These are phyloP conservation scores for Aureobasidium sp. DNA, from an alignment of 2,329 filamentous ascomycete genomes.

Conservation along the genomic window DNA sequence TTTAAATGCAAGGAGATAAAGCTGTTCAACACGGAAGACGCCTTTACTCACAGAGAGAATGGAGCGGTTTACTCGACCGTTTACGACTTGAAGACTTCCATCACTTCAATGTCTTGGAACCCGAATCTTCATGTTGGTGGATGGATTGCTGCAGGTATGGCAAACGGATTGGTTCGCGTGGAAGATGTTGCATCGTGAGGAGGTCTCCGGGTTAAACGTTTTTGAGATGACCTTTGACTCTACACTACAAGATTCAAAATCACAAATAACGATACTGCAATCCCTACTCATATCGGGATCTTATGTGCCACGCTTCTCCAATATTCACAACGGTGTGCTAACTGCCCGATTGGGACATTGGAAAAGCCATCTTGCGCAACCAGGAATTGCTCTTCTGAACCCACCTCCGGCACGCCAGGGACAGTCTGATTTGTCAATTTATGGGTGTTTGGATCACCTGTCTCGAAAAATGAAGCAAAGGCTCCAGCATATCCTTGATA, in stretches of 20 bases:
- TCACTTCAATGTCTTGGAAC: conserved; percentile 45
- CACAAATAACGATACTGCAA: no score
- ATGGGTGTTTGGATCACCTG: conserved; percentile 51
- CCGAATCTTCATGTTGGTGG: conserved; percentile 43
- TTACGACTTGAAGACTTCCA: conserved; percentile 39
- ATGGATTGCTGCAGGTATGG: conserved; percentile 46
- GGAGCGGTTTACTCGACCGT: conserved; percentile 32
- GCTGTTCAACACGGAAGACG: conserved; percentile 22
- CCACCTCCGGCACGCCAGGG: conserved; percentile 41
- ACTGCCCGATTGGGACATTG: conserved; percentile 31
- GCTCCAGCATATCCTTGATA: conserved; percentile 54
- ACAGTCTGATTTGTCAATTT: conserved; percentile 45
- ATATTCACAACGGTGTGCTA: conserved; percentile 47
- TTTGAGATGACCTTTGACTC: no score
- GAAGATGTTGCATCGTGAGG: conserved; percentile 36
- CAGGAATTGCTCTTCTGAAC: conserved; percentile 44
- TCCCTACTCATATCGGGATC: conserved; percentile 39
- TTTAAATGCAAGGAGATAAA: conserved; percentile 31
- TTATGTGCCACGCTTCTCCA: conserved; percentile 43
- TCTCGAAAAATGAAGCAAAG: conserved; percentile 54
- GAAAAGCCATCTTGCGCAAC: conserved; percentile 42
- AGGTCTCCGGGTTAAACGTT: neutral
- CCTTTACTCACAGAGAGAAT: conserved; percentile 21
- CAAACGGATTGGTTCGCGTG: conserved; percentile 42
- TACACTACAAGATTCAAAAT: no score